A percentile compares a stretch with the other conserved stretches of the same genome.
Conservation (phyloP, 164 flowering plant species). For the Cinnamomum chago region DNA sequence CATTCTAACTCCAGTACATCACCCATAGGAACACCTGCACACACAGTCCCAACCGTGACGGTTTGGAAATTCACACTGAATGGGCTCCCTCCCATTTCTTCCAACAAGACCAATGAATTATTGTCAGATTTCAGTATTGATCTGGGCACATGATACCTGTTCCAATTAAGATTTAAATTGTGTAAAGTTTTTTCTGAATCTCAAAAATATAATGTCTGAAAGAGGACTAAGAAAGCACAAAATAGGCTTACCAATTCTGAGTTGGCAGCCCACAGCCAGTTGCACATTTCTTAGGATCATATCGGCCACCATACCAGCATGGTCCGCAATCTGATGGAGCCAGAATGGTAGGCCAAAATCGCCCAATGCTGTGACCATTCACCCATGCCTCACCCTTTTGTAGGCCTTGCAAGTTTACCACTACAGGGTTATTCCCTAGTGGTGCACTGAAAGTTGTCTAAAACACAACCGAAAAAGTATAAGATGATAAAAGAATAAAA, state of each 20-base stretch:
- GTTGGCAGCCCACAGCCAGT: slow-evolving; percentile 55
- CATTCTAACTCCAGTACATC: slow-evolving; percentile 43
- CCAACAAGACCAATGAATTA: slow-evolving; percentile 52
- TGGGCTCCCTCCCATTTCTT: slow-evolving; percentile 66
- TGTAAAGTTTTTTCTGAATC: background rate
- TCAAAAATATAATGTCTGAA: background rate
- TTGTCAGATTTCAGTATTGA: slow-evolving; percentile 29
- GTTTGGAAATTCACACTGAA: slow-evolving; percentile 40
- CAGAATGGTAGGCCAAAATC: slow-evolving; percentile 51
- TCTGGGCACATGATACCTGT: slow-evolving; percentile 64
- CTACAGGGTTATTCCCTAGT: slow-evolving; percentile 57
- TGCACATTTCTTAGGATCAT: slow-evolving; percentile 34
- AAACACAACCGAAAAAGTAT: background rate
- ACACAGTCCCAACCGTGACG: slow-evolving; percentile 28
- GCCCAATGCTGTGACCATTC: slow-evolving; percentile 60
- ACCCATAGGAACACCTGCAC: slow-evolving; percentile 35
- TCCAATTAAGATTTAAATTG: background rate
- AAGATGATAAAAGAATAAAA: background rate
- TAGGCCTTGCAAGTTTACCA: slow-evolving; percentile 54
- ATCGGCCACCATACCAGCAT: slow-evolving; percentile 67
- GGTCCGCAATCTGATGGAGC: slow-evolving; percentile 37
- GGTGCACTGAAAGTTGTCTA: slow-evolving; percentile 68
- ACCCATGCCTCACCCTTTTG: slow-evolving; percentile 83
- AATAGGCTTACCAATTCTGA: slow-evolving; percentile 47
- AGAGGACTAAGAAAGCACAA: background rate